Conservation (phyloP, 2,329 filamentous ascomycete genomes). For the Phyllosticta paracitricarpa region DNA sequence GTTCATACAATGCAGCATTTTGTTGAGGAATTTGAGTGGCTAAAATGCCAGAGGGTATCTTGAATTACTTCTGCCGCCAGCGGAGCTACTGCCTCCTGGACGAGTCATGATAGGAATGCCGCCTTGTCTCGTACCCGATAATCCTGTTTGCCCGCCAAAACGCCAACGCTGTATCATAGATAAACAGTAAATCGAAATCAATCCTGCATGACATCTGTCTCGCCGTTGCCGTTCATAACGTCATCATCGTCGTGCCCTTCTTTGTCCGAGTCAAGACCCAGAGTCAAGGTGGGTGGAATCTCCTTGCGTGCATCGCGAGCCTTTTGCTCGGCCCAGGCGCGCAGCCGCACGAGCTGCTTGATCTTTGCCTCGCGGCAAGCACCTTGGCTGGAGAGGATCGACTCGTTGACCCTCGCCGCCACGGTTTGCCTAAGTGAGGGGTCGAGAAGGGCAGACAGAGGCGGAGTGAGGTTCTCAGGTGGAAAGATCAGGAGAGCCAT, state of each 20-base stretch:
- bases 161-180: background rate
- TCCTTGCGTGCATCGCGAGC: constrained; percentile 37
- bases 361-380: constrained; percentile 71
- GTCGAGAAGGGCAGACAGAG: constrained; percentile 66
- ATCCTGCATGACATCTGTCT: constrained; percentile 24
- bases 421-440: constrained; percentile 71
- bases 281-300: constrained; percentile 29
- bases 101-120: background rate
- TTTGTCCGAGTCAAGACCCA: constrained; percentile 31
- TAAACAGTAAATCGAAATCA: background rate
- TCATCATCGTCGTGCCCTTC: constrained; percentile 14
- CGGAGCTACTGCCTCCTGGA: background rate
- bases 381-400: constrained; percentile 66
- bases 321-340: constrained; percentile 72
- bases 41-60: constrained; percentile 1
- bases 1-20: background rate
- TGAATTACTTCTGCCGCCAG: background rate
- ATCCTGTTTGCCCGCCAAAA: background rate
- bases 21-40: background rate
- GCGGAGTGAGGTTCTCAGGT: constrained; percentile 65
- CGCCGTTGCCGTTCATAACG: constrained; percentile 23
- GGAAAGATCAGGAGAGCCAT: constrained; percentile 89
- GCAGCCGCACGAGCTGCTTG: constrained; percentile 66
- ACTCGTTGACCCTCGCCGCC: constrained; percentile 82
- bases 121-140: background rate